phyloP scores from a whole-genome alignment of 1,284 basidiomycete genomes.

The Naganishia albida region DNA sequence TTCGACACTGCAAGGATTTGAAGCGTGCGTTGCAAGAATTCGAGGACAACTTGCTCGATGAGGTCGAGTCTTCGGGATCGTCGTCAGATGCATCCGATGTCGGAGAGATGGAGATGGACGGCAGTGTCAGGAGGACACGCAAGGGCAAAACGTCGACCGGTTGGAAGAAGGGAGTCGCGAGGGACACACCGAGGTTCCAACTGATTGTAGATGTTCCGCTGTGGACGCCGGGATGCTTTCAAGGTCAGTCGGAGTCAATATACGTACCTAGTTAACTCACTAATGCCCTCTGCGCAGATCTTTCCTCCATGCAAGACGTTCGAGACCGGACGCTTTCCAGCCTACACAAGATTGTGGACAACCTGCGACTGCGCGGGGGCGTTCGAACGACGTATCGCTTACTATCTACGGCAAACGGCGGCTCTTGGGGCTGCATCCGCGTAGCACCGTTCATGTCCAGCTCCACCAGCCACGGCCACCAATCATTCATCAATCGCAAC shows the following conservation, averaged over 20 bases:
- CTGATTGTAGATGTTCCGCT: conserved; percentile 53
- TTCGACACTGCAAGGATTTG: conserved; percentile 18
- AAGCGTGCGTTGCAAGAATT: conserved; percentile 24
- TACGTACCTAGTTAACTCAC: neutral
- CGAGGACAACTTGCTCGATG: conserved; percentile 31
- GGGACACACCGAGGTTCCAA: conserved; percentile 46
- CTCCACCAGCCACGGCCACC: conserved; percentile 29
- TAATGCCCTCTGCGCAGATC: conserved; percentile 41
- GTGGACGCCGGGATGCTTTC: conserved; percentile 52
- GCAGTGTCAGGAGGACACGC: neutral
- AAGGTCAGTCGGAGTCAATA: conserved; percentile 40
- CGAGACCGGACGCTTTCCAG: conserved; percentile 52
- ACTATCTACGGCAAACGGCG: conserved; percentile 43
- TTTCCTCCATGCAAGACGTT: conserved; percentile 51
- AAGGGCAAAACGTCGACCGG: conserved; percentile 16
- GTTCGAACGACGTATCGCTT: conserved; percentile 49
- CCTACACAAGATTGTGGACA: conserved; percentile 47
- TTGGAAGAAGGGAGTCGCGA: conserved; percentile 36
- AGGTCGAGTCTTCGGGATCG: conserved; percentile 32
- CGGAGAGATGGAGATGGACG: conserved; percentile 17
- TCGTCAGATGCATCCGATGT: conserved; percentile 26
- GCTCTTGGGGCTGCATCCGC: conserved; percentile 49
- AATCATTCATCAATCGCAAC: conserved; percentile 23
- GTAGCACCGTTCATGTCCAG: conserved; percentile 43
- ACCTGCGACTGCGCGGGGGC: conserved; percentile 43